Base-by-base conservation (phyloP, 2,329 filamentous ascomycete genomes). In the Ophiostoma sp. region DNA sequence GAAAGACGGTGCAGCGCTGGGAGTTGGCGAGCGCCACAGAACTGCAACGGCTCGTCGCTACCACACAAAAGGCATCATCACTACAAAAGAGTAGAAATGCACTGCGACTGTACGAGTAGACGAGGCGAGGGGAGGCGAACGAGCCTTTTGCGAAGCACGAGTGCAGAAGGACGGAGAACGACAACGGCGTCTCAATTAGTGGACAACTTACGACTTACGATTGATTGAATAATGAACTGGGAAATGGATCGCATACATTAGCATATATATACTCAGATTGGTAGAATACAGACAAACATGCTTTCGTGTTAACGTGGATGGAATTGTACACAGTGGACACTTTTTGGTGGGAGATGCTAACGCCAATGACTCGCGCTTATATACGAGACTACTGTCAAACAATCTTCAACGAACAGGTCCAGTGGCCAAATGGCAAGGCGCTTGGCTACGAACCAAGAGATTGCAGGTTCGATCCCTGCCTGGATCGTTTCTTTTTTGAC, bases 401-500 rank as follows among this genome's bases (percentile, higher is more conserved):
- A 42, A 33, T n/a, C 1, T 19, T 11, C 36, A 70, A 36, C 42
- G 7, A 71, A 52, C 68, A 52, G 76, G 76, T 77, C 75, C 73
- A 77, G 76, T 79, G 78, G 78, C 77, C 76, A 76, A 78, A 78
- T 80, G 79, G 76, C 79, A 80, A 80, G 79, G 80, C 79, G 79
- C 78, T 79, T 80, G 80, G 80, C 79, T 80, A 80, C 79, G 80
- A 81, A 81, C 80, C 80, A 80, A 79, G 78, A 80, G 79, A 80
- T 80, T 80, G 78, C 79, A 80, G 80, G 79, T 81, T 80, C 79
- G 79, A 80, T 77, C 79, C 79, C 80, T 80, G 79, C 79, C 76
- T 77, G 73, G 76, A 77, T 77, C 78, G 72, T 71, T 71, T 71
- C 33, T 50, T 71, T 71, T 71, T 64, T 36, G 33, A 15, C 3